Conservation (phyloP, 805 yeast genomes). For the Jamesozyma rosinii region DNA sequence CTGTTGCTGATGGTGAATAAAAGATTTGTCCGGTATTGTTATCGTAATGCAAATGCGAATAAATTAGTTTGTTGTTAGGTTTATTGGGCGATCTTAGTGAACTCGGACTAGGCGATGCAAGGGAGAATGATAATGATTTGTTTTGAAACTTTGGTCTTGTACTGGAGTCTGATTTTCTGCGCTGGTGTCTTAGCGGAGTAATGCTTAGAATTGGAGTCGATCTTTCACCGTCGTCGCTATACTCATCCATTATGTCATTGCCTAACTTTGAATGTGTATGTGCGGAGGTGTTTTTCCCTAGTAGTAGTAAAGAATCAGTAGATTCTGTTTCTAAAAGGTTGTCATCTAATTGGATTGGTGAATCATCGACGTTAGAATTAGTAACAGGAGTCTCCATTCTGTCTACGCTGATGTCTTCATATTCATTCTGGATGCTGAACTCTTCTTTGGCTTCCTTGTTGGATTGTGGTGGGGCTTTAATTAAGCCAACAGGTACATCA, state of each 20-base stretch:
- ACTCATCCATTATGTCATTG: not conserved
- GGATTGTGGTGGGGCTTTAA: conserved; percentile 8
- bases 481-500: conserved; percentile 17
- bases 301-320: conserved; percentile 16
- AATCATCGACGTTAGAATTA: conserved; percentile 1
- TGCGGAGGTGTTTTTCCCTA: conserved; percentile 12
- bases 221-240: not conserved
- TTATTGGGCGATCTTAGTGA: conserved; percentile 3
- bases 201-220: not conserved
- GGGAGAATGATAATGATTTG: conserved; percentile 16
- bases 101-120: conserved; percentile 17
- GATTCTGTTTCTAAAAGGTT: conserved; percentile 23
- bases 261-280: not conserved
- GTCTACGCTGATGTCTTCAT: not conserved
- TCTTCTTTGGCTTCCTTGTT: conserved; percentile 1
- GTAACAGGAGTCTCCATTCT: not conserved
- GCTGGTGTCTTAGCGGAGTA: conserved; percentile 6
- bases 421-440: conserved; percentile 2
- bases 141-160: conserved; percentile 9
- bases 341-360: conserved; percentile 14
- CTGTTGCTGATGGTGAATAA: not conserved
- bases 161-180: conserved; percentile 21
- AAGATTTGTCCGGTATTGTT: conserved; percentile 17
- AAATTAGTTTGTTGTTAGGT: conserved; percentile 5
- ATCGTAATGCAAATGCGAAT: conserved; percentile 13